Evolutionary conservation across 257 asterid species (phyloP).

Genomic region (Paraleonurus japonicus): DNA sequence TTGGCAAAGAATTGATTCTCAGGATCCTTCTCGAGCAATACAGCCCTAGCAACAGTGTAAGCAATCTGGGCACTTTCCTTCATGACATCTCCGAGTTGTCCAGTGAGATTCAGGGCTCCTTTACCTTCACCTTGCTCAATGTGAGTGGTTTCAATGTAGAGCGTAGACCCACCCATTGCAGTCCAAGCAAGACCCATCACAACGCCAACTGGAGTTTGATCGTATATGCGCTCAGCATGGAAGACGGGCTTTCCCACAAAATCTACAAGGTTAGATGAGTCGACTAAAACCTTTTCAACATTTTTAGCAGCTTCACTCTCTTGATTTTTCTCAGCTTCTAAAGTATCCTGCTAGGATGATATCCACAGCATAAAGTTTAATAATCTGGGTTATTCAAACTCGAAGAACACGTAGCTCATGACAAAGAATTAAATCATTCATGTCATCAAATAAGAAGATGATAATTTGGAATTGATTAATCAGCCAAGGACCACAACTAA

Average conservation of each 20-base stretch:
- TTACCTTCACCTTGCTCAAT: constrained; percentile 93
- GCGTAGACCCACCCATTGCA: constrained; percentile 97
- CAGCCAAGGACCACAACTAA: not conserved
- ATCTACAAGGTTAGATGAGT: constrained; percentile 68
- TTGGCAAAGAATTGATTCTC: constrained; percentile 62
- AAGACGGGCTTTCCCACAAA: constrained; percentile 96
- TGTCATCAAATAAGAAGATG: not conserved
- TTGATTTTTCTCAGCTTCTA: constrained; percentile 40
- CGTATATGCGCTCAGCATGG: constrained; percentile 91
- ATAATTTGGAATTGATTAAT: not conserved
- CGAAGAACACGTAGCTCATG: not conserved
- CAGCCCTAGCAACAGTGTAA: constrained; percentile 75
- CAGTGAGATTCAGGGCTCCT: constrained; percentile 74
- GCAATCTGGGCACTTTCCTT: constrained; percentile 99
- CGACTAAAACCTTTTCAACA: constrained; percentile 63
- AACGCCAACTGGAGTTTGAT: constrained; percentile 84
- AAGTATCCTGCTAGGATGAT: constrained; percentile 37
- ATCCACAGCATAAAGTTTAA: constrained; percentile 2
- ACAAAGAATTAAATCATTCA: not conserved
- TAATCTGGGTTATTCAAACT: not conserved
- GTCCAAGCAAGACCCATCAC: constrained; percentile 99
- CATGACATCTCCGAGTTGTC: constrained; percentile 98
- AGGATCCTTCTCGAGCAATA: constrained; percentile 77
- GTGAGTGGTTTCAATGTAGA: constrained; percentile 72
- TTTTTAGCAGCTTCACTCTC: constrained; percentile 33